Percentiles rank a stretch among this genome's conserved stretches.
phyloP scores from a whole-genome alignment of 1,284 basidiomycete genomes.

The Afroboletus lepidellus region DNA sequence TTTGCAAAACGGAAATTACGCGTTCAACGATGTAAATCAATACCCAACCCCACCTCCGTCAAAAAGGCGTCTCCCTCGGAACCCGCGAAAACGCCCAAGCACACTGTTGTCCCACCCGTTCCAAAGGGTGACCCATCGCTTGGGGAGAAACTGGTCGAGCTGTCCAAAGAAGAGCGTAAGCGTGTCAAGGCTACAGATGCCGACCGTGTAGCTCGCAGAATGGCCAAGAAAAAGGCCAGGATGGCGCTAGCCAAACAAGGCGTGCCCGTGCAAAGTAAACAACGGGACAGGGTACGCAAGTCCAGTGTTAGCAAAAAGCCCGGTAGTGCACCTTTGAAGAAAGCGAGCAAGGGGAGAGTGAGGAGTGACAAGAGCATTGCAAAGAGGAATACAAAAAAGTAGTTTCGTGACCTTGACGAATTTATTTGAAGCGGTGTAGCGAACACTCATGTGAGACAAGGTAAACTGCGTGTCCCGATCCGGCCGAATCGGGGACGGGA shows the following conservation, averaged over 20 bases:
- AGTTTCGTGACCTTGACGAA: not conserved
- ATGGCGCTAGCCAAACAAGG: slow-evolving; percentile 48
- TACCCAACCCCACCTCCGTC: slow-evolving; percentile 35
- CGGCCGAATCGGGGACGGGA: not conserved
- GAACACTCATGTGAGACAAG: not conserved
- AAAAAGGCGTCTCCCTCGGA: slow-evolving; percentile 15
- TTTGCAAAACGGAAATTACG: slow-evolving; percentile 89
- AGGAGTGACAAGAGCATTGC: slow-evolving; percentile 55
- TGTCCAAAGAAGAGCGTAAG: slow-evolving; percentile 88
- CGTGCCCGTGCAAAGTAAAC: slow-evolving; percentile 40
- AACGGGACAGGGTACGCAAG: slow-evolving; percentile 50
- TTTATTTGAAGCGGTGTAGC: not conserved
- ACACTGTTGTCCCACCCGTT: slow-evolving; percentile 29
- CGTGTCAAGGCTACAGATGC: slow-evolving; percentile 73
- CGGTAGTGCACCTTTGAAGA: slow-evolving; percentile 33
- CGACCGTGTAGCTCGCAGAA: slow-evolving; percentile 75
- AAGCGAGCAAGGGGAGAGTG: slow-evolving; percentile 53
- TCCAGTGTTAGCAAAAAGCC: slow-evolving; percentile 37
- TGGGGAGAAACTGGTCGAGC: slow-evolving; percentile 69
- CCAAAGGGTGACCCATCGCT: slow-evolving; percentile 81
- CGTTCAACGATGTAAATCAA: slow-evolving; percentile 78
- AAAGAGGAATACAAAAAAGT: slow-evolving; percentile 63
- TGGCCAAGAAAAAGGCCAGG: slow-evolving; percentile 85
- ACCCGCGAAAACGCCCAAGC: slow-evolving; percentile 11
- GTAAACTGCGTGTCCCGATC: not conserved